Base-by-base conservation (phyloP, 306 rosid genomes). In the Sphenostylis stenocarpa region DNA sequence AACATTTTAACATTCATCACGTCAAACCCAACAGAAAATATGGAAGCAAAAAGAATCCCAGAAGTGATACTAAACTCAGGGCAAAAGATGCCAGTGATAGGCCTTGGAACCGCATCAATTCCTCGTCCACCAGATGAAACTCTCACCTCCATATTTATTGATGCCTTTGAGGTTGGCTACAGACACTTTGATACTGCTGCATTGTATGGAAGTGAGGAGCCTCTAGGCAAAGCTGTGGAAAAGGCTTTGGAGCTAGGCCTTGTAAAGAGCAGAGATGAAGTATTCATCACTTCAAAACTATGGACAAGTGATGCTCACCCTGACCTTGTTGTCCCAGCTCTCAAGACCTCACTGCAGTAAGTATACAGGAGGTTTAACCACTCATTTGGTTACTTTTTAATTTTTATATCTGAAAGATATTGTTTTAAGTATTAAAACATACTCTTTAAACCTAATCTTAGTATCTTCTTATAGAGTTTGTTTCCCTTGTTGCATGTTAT, bases 261-360 rank as follows among this genome's bases (percentile, higher is more conserved):
- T 33, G 58, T 90, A 44, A 60, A 85, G 4, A 70, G 58, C 11
- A 60, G 89, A 3, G 75, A 85, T 13, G 86, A 90, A 43, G 57
- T 86, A 11, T 90, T 92, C 67, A 76, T 90, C 7, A 85, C 89
- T 58, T 70, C 93, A 13, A 91, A 91, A 83, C 80, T 87, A 5
- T 87, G 87, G 83, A 6, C 47, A 45, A 36, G 38, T 14, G 81
- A 84, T 70, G 79, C 93, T 9, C 85, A 89, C 44, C 90, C 66
- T 44, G 72, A 88, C 15, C 87, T 70, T 72, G 87, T 87, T 53
- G 73, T 87, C 44, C 89, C 87, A 6, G 87, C 92, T 55, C 82
- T 90, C 36, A 55, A 77, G 7, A 86, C 77, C 63, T 62, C 89
- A 9, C 89, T 90, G 19, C 70, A 69, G 91, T 77, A 34, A 36